Base-by-base conservation (phyloP, 352 stramenopile species). In the Phytophthora boehmeriae region DNA sequence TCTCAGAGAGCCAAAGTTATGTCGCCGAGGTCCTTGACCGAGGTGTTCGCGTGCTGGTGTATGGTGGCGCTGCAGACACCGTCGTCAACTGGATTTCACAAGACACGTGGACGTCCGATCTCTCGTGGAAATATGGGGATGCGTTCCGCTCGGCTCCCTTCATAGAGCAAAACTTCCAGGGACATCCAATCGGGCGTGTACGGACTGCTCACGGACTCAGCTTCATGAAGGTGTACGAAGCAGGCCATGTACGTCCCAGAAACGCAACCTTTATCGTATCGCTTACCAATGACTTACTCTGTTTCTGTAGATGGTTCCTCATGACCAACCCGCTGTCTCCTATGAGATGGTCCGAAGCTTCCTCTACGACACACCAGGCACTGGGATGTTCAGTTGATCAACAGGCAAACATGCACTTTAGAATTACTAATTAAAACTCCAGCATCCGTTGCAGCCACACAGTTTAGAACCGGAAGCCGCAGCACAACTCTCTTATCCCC, bases 41-140 rank as follows among this genome's bases (percentile, higher is more conserved):
- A 0, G 76, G 70, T n/a, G 71, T 94, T n/a, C 81, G 83, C 2
- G 83, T 93, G 27, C 67, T 94, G 0, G 60, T 93, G 36, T 94
- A 90, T 48, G 81, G 68, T 10, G 86, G 83, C 0, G 83, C 92
- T 51, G 75, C 78, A 8, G 86, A 94, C 58, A 75, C 78, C 1
- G 73, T 92, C 50, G 82, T 77, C 17, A 89, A 89, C 27, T 94
- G 81, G 83, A 76, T 78, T 47, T 73, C 77, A 14, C 82, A 92
- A 46, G 76, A 91, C 34, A 52, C 67, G 6, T 94, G 83, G 86
- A 93, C 86, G 8, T 65, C 60, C 0, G 55, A 69, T 5, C 52
- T 94, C 13, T 8, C 45, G 13, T 94, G 86, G 83, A 54, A 28
- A 5, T 44, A 82, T 17, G 68, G 75, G 20, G 13, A 35, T 9